These are phyloP conservation scores for Macadamia integrifolia DNA, from an alignment of 164 flowering plant genomes.

Conservation along the genomic window DNA sequence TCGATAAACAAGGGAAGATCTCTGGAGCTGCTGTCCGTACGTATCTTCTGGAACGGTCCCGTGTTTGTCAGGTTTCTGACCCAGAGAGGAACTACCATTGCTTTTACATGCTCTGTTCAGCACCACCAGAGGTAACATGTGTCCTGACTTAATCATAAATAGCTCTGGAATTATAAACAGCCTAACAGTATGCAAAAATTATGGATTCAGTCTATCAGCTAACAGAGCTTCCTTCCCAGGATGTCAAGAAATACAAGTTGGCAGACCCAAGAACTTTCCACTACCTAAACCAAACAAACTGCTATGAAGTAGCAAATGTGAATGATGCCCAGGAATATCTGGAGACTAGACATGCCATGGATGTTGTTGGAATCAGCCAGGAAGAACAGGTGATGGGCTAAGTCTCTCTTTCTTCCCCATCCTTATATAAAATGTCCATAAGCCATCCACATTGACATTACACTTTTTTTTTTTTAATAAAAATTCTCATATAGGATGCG, in stretches of 20 bases:
- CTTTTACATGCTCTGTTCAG: conserved; percentile 6
- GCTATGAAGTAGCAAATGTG: conserved; percentile 54
- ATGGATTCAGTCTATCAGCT: neutral
- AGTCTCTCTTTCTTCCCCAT: too few species aligned
- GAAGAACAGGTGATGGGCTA: conserved; percentile 42
- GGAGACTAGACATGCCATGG: conserved; percentile 79
- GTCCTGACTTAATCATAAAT: neutral
- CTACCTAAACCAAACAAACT: conserved; percentile 74
- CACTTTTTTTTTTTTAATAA: neutral
- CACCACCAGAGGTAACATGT: conserved; percentile 2
- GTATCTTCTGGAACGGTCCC: conserved; percentile 5
- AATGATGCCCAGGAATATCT: conserved; percentile 26
- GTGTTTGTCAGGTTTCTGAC: conserved; percentile 1
- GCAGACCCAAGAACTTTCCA: conserved; percentile 70
- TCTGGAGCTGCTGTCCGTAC: conserved; percentile 8
- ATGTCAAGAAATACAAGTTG: conserved; percentile 55
- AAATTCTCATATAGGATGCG: conserved; percentile 34
- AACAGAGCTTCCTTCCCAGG: conserved; percentile 37
- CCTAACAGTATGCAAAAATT: neutral
- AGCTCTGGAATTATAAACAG: neutral
- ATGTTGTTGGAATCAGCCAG: conserved; percentile 48
- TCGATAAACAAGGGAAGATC: conserved; percentile 3
- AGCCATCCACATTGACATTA: neutral
- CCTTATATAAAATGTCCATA: neutral
- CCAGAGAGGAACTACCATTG: conserved; percentile 8